Evolutionary conservation across 257 asterid genomes (phyloP).

Genomic region (Plantago major): DNA sequence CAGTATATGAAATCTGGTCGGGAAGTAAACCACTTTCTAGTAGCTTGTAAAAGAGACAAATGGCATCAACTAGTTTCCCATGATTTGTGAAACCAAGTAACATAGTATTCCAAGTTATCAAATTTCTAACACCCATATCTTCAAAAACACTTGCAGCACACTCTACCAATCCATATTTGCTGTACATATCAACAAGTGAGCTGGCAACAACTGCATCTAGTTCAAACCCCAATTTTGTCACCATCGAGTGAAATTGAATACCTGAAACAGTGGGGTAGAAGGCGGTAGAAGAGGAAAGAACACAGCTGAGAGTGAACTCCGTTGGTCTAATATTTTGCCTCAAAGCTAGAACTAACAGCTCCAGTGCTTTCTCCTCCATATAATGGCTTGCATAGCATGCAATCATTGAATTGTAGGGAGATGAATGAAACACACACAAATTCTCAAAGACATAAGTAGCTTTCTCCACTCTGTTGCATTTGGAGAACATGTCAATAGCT

Average conservation of each 20-base stretch:
- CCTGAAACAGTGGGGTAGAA: slow-evolving; percentile 47
- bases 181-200: slow-evolving; percentile 54
- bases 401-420: slow-evolving; percentile 56
- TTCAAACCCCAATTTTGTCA: slow-evolving; percentile 57
- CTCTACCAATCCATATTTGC: slow-evolving; percentile 44
- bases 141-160: slow-evolving; percentile 34
- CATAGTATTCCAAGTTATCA: slow-evolving; percentile 62
- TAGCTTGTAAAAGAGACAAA: slow-evolving; percentile 38
- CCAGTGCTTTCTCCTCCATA: slow-evolving; percentile 39
- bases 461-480: slow-evolving; percentile 58
- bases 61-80: slow-evolving; percentile 47
- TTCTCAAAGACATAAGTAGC: slow-evolving; percentile 41
- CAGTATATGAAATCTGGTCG: slow-evolving; percentile 44
- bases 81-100: slow-evolving; percentile 47
- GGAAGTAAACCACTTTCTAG: slow-evolving; percentile 44
- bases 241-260: slow-evolving; percentile 54
- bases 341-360: slow-evolving; percentile 36
- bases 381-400: slow-evolving; percentile 51
- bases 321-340: slow-evolving; percentile 47
- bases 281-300: slow-evolving; percentile 39
- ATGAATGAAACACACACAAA: slow-evolving; percentile 36
- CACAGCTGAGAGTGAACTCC: slow-evolving; percentile 53
- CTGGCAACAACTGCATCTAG: slow-evolving; percentile 46
- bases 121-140: slow-evolving; percentile 40
- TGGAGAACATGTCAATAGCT: slow-evolving; percentile 59